Conservation (phyloP, 2,329 filamentous ascomycete genomes). For the Penicillium sp. region DNA sequence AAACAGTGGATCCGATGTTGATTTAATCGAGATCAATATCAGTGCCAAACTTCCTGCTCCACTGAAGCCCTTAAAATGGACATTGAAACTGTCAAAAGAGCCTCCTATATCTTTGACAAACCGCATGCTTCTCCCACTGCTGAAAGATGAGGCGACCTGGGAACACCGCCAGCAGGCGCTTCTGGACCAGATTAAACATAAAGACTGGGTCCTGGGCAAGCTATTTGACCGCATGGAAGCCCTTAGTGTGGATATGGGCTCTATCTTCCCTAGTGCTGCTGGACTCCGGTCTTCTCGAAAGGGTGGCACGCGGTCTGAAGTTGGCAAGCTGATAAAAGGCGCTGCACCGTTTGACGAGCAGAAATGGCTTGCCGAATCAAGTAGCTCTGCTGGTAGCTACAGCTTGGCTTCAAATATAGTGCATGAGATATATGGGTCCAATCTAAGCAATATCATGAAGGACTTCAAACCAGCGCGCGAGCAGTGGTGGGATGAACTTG, state of each 20-base stretch:
- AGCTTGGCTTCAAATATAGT: slow-evolving; percentile 31
- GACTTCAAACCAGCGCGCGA: slow-evolving; percentile 24
- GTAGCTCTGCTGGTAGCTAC: slow-evolving; percentile 15
- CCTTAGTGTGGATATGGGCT: slow-evolving; percentile 59
- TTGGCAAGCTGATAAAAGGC: slow-evolving; percentile 59
- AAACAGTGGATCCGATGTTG: slow-evolving; percentile 27
- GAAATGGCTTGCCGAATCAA: slow-evolving; percentile 46
- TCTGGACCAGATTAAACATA: slow-evolving; percentile 56
- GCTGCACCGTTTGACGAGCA: slow-evolving; percentile 58
- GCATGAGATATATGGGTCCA: slow-evolving; percentile 27
- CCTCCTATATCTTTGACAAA: slow-evolving; percentile 48
- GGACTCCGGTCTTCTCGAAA: slow-evolving; percentile 51
- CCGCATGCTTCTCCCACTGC: slow-evolving; percentile 58
- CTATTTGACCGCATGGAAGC: slow-evolving; percentile 63
- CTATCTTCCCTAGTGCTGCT: slow-evolving; percentile 60
- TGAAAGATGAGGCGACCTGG: slow-evolving; percentile 54
- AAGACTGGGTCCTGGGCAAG: slow-evolving; percentile 63
- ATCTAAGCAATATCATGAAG: slow-evolving; percentile 6
- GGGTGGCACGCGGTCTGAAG: slow-evolving; percentile 53
- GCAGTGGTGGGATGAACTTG: slow-evolving; percentile 41
- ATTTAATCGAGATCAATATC: slow-evolving; percentile 52
- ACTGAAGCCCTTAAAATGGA: slow-evolving; percentile 59
- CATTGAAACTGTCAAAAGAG: slow-evolving; percentile 49
- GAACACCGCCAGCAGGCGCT: slow-evolving; percentile 55
- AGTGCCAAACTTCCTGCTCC: slow-evolving; percentile 57